phyloP scores from a whole-genome alignment of 2,329 filamentous ascomycete genomes.

The Exophiala spinifera region DNA sequence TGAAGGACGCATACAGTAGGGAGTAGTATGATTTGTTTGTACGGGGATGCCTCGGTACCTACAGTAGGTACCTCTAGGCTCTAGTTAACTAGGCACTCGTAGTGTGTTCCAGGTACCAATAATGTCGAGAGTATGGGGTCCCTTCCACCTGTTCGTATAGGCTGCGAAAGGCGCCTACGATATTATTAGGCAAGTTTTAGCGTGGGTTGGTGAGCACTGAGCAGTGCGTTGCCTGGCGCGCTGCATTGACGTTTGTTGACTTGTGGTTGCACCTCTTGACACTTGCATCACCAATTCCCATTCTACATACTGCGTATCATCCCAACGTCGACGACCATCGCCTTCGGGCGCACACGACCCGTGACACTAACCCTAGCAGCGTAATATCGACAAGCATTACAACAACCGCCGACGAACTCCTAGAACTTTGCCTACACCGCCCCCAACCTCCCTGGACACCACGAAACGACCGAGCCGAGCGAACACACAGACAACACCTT shows the following conservation, averaged over 20 bases:
- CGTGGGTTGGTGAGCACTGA: not conserved
- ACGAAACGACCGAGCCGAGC: not conserved
- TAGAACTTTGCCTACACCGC: conserved; percentile 5
- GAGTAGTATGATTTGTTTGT: no score
- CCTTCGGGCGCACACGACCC: not conserved
- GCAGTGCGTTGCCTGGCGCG: not conserved
- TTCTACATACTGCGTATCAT: not conserved
- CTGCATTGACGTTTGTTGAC: conserved; percentile 2
- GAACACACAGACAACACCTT: not conserved
- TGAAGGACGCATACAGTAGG: no score
- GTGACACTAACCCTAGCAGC: conserved; percentile 21
- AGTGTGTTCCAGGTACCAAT: no score
- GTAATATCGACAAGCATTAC: not conserved
- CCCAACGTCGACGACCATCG: not conserved
- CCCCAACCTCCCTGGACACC: conserved; percentile 9
- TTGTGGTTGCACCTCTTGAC: not conserved
- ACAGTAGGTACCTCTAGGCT: no score
- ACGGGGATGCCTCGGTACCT: no score
- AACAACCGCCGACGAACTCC: conserved; percentile 2
- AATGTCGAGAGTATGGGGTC: no score
- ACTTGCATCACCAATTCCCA: not conserved
- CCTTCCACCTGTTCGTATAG: no score
- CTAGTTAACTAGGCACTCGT: no score
- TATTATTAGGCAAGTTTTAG: no score
- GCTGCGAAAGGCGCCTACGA: no score